Percentiles rank a stretch among this genome's conserved stretches.
phyloP scores from a whole-genome alignment of 352 stramenopile species.

The Phytophthora macrochlamydospora region DNA sequence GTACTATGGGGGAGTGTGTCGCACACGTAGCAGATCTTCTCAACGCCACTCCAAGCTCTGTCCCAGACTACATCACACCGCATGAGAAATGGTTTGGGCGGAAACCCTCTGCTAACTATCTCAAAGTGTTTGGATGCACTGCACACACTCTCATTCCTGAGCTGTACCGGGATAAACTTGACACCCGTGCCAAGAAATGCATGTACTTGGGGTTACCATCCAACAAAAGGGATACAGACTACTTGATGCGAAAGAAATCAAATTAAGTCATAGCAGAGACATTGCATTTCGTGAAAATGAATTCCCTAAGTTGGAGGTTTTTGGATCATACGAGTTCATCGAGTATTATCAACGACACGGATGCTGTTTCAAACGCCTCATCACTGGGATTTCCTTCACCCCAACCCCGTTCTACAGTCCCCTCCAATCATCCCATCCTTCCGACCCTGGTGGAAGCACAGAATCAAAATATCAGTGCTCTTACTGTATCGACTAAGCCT shows the following conservation, averaged over 20 bases:
- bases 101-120: slow-evolving; percentile 8
- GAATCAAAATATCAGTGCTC: neutral
- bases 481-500: neutral
- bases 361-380: too few species aligned
- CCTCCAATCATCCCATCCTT: neutral
- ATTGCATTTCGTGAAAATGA: slow-evolving; percentile 8
- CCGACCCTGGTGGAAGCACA: neutral
- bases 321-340: neutral
- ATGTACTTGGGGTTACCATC: slow-evolving; percentile 11
- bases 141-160: slow-evolving; percentile 3
- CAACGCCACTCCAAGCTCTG: slow-evolving; percentile 13
- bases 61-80: slow-evolving; percentile 15
- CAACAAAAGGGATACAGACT: slow-evolving; percentile 23
- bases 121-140: slow-evolving; percentile 9
- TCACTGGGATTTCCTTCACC: neutral
- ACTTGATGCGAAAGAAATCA: slow-evolving; percentile 11
- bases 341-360: too few species aligned
- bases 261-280: slow-evolving; percentile 17
- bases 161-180: slow-evolving; percentile 5
- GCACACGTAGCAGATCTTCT: slow-evolving; percentile 4
- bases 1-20: slow-evolving; percentile 7
- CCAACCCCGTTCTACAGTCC: neutral
- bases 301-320: slow-evolving; percentile 8
- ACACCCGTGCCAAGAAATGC: slow-evolving; percentile 1
- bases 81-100: slow-evolving; percentile 15